Evolutionary conservation across 1,284 basidiomycete genomes (phyloP), one percentile per base, ranked within the genome.

Genomic region (Tylopilus sp.): DNA sequence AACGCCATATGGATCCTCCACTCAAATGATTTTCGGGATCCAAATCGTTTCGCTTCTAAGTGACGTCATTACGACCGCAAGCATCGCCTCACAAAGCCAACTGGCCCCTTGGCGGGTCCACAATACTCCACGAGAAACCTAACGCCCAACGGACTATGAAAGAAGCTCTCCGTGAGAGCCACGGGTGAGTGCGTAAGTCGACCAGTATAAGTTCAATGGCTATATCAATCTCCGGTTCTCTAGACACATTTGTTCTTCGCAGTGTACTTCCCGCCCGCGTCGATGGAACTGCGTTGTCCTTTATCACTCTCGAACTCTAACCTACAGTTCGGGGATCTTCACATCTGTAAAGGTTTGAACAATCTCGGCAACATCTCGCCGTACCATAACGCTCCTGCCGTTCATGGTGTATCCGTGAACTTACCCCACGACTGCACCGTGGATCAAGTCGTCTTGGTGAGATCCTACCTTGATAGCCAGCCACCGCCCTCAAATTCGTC

Each of bases 401-500:
- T 65, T 18, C 45, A 44, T 11, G 68, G 69, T 7, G 58, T 76
- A 29, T 61, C 61, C 41, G 60, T 50, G 44, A 56, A 66, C 20
- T 60, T 77, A 8, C 73, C 75, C 11, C 62, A 56, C 8, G 74
- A 74, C 53, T 77, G 74, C 53, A 64, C 52, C 31, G 71, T 77
- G 33, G 68, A 73, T 30, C 73, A 73, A 61, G 71, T 75, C 52
- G 65, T 74, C 58, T 56, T 72, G 58, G 62, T 57, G 44, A 51
- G 61, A 31, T 35, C 26, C 40, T 14, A 7, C 11, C 10, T 12
- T 14, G 2, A 12, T 14, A 18, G 21, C 14, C 2, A 36, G 14
- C 11, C 6, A 2, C 17, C 15, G 21, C 21, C 4, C 10, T 15
- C 12, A 37, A 33, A 18, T 18, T 17, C 28, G 6, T 30, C 7